A percentile compares a stretch with the other conserved stretches of the same genome.
These are phyloP conservation scores for Exophiala lecanii-corni DNA, from an alignment of 2,329 filamentous ascomycete species.

Conservation along the genomic window DNA sequence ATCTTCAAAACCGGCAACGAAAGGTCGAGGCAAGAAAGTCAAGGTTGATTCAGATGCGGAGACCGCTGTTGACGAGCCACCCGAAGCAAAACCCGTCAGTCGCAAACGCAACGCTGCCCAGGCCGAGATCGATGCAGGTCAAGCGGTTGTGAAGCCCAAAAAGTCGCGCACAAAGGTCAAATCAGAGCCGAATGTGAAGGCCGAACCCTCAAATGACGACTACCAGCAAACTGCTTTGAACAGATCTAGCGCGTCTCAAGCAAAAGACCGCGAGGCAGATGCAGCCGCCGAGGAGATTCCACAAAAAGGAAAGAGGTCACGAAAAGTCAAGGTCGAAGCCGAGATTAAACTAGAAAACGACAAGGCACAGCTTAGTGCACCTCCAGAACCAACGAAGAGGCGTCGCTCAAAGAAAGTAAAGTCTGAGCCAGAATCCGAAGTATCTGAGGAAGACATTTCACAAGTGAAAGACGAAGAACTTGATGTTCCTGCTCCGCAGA, in stretches of 20 bases:
- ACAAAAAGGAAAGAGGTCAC: no score
- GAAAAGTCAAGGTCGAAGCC: no score
- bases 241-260: slow-evolving; percentile 4
- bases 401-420: slow-evolving; percentile 21
- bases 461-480: no score
- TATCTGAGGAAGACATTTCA: no score
- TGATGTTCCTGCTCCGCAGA: background rate
- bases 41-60: slow-evolving; percentile 31
- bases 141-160: slow-evolving; percentile 29
- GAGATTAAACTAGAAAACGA: no score
- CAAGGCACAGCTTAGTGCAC: slow-evolving; percentile 9
- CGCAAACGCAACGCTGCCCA: slow-evolving; percentile 20
- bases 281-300: background rate
- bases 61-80: slow-evolving; percentile 9
- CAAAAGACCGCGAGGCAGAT: background rate
- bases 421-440: slow-evolving; percentile 5
- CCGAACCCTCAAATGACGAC: slow-evolving; percentile 9
- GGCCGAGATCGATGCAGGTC: slow-evolving; percentile 27
- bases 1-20: background rate
- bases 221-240: no score
- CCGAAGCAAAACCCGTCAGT: slow-evolving; percentile 17
- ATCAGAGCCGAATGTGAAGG: slow-evolving; percentile 39
- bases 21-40: slow-evolving; percentile 24
- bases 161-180: slow-evolving; percentile 45
- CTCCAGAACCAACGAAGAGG: no score